Base-by-base conservation (phyloP, 129 eudicot genomes). In the Centaurea solstitialis region DNA sequence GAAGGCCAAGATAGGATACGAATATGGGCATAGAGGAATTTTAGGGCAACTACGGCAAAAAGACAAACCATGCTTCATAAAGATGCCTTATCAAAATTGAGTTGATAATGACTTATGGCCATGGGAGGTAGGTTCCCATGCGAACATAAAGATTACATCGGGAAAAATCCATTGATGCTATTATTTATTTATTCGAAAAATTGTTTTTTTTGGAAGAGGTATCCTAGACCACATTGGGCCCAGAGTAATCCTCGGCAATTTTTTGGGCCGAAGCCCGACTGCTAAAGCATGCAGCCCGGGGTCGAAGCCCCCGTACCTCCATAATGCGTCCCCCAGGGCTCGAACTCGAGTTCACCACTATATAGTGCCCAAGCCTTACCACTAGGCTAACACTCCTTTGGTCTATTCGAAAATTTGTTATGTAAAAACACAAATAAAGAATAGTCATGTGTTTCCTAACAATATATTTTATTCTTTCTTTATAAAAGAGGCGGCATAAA, bases 11-110 rank as follows among this genome's bases (percentile, higher is more conserved):
- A 75, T 53, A 59, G 70, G 30, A 75, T 75, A 24, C 35, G 79
- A 75, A 59, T 35, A 75, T 59, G 18, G 33, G 13, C 33, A 33
- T 59, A 22, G n/a, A 6, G 65, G n/a, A 57, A 5, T 57, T 17
- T n/a, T 17, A 22, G n/a, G 22, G 65, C 65, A 57, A 57, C 23
- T 21, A 17, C 17, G n/a, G 43, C 3, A 26, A 47, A 38, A 47
- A 47, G 78, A 74, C 10, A 75, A 26, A 30, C 6, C 57, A 75
- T 75, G 70, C 79, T 70, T 75, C 70, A 75, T 12, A 75, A 57
- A 30, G 70, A 73, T 74, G 78, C 78, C 78, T 24, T 53, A 59
- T 53, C 53, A 18, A 18, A 13, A 35, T 53, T 59, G 70, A 75
- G 45, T 59, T 59, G 70, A 75, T 33, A 57, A 57, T 9, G 65